Base-by-base conservation (phyloP, 2,329 filamentous ascomycete species). In the Rutstroemia sp. region DNA sequence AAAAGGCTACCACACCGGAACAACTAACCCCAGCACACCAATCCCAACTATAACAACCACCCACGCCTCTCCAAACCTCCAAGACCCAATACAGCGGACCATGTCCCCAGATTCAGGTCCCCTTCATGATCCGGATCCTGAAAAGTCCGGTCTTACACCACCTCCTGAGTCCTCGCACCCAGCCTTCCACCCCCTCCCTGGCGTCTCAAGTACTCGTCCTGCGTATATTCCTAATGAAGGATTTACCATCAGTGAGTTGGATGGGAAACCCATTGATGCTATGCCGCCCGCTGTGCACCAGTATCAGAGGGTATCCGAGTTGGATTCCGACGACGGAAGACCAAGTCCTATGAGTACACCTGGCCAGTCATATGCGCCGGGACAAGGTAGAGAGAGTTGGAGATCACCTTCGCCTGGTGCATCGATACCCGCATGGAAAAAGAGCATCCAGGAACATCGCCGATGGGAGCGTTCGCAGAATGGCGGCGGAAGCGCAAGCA, bases 151-250 rank as follows among this genome's bases (percentile, higher is more conserved):
- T 9, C 27, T 51, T 12, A 17, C 4, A 5, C 47, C 47, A 16
- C 53, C 53, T n/a, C 38, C 53, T 10, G 46, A 51, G 16, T 51
- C 27, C 17, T 49, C 37, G 2, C 53, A 51, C 30, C 53, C 53
- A 45, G 53, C 53, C 16, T 51, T 44, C 10, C 47, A 51, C 7
- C 38, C 39, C 10, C 21, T 51, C 12, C 47, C 53, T 1, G 47
- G 47, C 16, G 19, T 54, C 34, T 9, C 38, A 7, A 25, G n/a
- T 23, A 34, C 25, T 2, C 30, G 25, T 37, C 46, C 46, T 19
- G 38, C 14, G 17, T 19, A 50, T 45, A 17, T 14, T 16, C 21
- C 53, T 14, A 12, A 21, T 4, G 25, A 19, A 9, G 10, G 4
- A 2, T 51, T 51, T 19, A 51, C 47, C 7, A 44, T 51, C n/a